Percentiles rank a stretch among this genome's conserved stretches.
Evolutionary conservation across 2,329 filamentous ascomycete genomes (phyloP).

Genomic region (Cladobotryum mycophilum): DNA sequence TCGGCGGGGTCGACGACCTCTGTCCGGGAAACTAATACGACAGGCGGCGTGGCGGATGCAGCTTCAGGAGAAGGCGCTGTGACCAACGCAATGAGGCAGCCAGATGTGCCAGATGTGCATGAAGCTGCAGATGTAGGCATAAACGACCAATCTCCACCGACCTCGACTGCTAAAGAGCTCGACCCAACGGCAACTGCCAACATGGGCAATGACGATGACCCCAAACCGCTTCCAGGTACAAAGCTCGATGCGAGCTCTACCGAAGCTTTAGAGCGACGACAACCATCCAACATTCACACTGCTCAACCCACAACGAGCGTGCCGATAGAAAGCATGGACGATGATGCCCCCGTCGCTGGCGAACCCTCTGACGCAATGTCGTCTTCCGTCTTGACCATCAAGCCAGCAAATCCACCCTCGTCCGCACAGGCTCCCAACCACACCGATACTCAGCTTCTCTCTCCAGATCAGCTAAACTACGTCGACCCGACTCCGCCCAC

Average conservation of each 20-base stretch:
- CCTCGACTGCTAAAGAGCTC: background rate
- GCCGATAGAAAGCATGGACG: slow-evolving; percentile 15
- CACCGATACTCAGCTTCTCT: slow-evolving; percentile 36
- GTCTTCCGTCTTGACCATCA: slow-evolving; percentile 44
- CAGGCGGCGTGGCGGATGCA: slow-evolving; percentile 9
- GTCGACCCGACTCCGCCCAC: slow-evolving; percentile 55
- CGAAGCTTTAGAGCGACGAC: background rate
- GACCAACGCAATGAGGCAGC: background rate
- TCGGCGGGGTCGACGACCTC: slow-evolving; percentile 7
- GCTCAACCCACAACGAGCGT: slow-evolving; percentile 12
- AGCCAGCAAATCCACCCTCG: slow-evolving; percentile 36
- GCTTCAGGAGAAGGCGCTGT: background rate
- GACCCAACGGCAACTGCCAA: background rate
- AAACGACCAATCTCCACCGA: background rate
- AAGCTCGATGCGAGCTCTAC: background rate
- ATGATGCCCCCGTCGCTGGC: background rate
- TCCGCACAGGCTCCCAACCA: slow-evolving; percentile 30
- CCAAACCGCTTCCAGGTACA: slow-evolving; percentile 4
- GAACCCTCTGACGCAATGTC: slow-evolving; percentile 30
- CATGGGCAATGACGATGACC: slow-evolving; percentile 6
- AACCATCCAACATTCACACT: background rate
- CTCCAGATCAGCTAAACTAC: slow-evolving; percentile 43
- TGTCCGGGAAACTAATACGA: slow-evolving; percentile 10
- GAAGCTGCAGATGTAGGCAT: background rate
- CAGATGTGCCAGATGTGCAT: background rate